Evolutionary conservation across 2,329 filamentous ascomycete species (phyloP).

Genomic region (Fusarium cyanostomum): DNA sequence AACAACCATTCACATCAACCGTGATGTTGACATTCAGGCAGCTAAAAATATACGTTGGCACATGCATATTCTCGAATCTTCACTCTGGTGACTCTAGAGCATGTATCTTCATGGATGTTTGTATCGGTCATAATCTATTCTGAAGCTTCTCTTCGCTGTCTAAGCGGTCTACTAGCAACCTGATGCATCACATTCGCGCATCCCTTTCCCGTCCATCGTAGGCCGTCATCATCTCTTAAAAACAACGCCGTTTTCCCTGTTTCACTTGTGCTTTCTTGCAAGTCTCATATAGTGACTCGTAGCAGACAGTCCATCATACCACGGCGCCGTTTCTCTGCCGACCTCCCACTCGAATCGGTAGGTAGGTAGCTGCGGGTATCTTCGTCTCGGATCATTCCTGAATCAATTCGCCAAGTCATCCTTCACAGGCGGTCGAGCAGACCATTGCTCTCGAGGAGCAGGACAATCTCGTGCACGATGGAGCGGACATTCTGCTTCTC

Average conservation of each 20-base stretch:
- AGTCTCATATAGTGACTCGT: slow-evolving; percentile 24
- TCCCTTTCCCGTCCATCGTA: slow-evolving; percentile 15
- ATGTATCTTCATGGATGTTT: slow-evolving; percentile 28
- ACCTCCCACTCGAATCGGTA: slow-evolving; percentile 8
- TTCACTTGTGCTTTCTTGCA: slow-evolving; percentile 28
- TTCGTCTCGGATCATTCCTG: slow-evolving; percentile 22
- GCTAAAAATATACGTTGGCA: slow-evolving; percentile 13
- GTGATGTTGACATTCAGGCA: slow-evolving; percentile 16
- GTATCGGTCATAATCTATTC: slow-evolving; percentile 32
- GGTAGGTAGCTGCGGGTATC: slow-evolving; percentile 31
- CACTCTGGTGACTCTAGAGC: slow-evolving; percentile 12
- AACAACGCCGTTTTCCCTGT: slow-evolving; percentile 37
- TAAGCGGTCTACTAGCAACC: slow-evolving; percentile 25
- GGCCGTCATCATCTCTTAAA: slow-evolving; percentile 18
- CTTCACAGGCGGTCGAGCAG: slow-evolving; percentile 76
- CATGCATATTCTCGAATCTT: slow-evolving; percentile 32
- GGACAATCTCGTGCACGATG: slow-evolving; percentile 95
- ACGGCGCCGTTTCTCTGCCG: slow-evolving; percentile 9
- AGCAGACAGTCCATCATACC: background rate
- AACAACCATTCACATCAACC: slow-evolving; percentile 20
- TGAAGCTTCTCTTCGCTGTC: slow-evolving; percentile 26
- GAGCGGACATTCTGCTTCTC: slow-evolving; percentile 89
- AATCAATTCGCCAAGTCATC: slow-evolving; percentile 17
- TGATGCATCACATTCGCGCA: slow-evolving; percentile 10
- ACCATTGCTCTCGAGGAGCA: slow-evolving; percentile 89